Percentiles rank a stretch among this genome's conserved stretches.
Conservation (phyloP, 139 green algal genomes). For the Micractinium sp. region DNA sequence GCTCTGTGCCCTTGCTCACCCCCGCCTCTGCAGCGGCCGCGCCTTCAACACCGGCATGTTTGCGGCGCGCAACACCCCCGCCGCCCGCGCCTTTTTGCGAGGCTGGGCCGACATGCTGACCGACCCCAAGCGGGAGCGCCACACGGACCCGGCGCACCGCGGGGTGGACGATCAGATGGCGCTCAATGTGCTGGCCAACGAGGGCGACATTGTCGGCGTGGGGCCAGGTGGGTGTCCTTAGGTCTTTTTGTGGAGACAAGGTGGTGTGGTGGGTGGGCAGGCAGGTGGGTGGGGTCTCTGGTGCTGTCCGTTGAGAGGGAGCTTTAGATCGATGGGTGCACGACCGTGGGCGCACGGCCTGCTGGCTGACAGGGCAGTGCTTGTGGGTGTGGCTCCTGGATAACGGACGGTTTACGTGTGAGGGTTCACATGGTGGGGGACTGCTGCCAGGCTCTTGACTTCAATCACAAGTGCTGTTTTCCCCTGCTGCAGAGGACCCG, state of each 20-base stretch:
- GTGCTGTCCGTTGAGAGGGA: neutral
- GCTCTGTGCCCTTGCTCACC: no score
- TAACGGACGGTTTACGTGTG: no score
- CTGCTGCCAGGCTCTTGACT: neutral
- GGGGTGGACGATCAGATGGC: conserved; percentile 26
- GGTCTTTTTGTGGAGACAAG: neutral
- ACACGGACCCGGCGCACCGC: neutral
- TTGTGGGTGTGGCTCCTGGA: no score
- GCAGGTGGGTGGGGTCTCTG: neutral
- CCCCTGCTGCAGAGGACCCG: conserved; percentile 6
- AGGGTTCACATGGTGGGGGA: neutral
- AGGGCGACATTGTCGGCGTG: neutral
- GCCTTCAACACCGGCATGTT: conserved; percentile 29
- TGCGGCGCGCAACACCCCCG: conserved; percentile 17
- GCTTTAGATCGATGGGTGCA: no score
- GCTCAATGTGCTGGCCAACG: neutral
- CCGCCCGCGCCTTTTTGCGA: neutral
- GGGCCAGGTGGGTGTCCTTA: neutral
- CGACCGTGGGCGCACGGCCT: no score
- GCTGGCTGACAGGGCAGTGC: no score
- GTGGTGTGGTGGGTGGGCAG: neutral
- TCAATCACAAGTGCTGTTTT: neutral
- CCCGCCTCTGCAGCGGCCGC: no score
- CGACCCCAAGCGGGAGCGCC: neutral
- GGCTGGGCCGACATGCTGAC: conserved; percentile 2